Evolutionary conservation across 164 flowering plant genomes (phyloP).

Genomic region (Tetrastigma voinierianum): DNA sequence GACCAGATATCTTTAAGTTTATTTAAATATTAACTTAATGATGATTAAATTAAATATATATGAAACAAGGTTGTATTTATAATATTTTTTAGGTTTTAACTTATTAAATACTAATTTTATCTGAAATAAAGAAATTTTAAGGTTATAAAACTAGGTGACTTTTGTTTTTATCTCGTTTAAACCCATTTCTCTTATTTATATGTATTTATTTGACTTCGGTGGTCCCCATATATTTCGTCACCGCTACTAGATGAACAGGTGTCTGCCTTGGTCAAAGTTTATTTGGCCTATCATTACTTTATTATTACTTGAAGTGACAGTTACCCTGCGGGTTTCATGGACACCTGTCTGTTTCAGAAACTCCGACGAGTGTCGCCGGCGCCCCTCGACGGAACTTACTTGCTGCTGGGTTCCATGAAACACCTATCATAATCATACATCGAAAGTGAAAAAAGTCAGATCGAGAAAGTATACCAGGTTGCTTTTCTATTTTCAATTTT

Average conservation of each 20-base stretch:
- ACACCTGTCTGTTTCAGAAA: slow-evolving; percentile 14
- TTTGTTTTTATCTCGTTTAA: too few species aligned
- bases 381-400: slow-evolving; percentile 13
- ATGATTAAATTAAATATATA: too few species aligned
- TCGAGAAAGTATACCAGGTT: not conserved
- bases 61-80: too few species aligned
- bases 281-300: too few species aligned
- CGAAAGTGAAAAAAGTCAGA: too few species aligned
- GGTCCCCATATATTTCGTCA: slow-evolving; percentile 13
- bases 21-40: too few species aligned
- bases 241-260: slow-evolving; percentile 25
- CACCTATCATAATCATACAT: not conserved
- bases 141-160: too few species aligned
- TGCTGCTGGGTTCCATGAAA: slow-evolving; percentile 25
- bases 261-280: slow-evolving; percentile 11
- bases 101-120: too few species aligned
- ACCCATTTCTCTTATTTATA: not conserved
- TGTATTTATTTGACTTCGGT: too few species aligned
- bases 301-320: slow-evolving; percentile 18
- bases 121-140: too few species aligned
- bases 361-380: slow-evolving; percentile 5
- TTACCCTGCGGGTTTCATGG: slow-evolving; percentile 20
- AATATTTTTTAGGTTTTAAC: too few species aligned
- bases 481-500: not conserved
- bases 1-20: too few species aligned